Conservation (phyloP, 2,329 filamentous ascomycete species). For the Fusarium pseudonygamai region DNA sequence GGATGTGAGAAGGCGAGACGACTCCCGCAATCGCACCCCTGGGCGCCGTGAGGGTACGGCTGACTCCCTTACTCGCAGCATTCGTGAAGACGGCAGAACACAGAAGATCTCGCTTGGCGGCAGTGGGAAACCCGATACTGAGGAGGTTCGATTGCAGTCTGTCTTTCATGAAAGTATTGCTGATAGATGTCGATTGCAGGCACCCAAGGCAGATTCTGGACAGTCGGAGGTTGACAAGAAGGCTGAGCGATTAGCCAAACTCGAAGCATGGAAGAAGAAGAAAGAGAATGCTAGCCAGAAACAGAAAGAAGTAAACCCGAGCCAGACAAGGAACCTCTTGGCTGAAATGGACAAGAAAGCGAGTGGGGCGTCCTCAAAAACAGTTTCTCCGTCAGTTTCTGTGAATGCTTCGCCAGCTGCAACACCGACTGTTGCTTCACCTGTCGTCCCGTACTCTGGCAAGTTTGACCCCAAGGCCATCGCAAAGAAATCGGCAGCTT, state of each 20-base stretch:
- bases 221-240: slow-evolving; percentile 78
- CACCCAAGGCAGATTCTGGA: slow-evolving; percentile 55
- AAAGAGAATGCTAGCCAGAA: slow-evolving; percentile 80
- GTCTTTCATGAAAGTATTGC: slow-evolving; percentile 32
- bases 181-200: slow-evolving; percentile 58
- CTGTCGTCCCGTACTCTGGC: slow-evolving; percentile 71
- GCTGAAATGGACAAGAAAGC: slow-evolving; percentile 79
- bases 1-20: slow-evolving; percentile 78
- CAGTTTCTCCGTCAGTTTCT: slow-evolving; percentile 61
- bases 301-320: slow-evolving; percentile 72
- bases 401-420: slow-evolving; percentile 61
- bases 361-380: slow-evolving; percentile 55
- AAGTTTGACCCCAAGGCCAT: slow-evolving; percentile 91
- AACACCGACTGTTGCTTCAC: slow-evolving; percentile 57
- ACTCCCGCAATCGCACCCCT: slow-evolving; percentile 72
- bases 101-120: slow-evolving; percentile 62
- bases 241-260: slow-evolving; percentile 80
- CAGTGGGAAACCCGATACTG: slow-evolving; percentile 58
- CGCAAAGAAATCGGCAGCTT: slow-evolving; percentile 77
- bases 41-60: slow-evolving; percentile 74
- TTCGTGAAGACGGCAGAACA: slow-evolving; percentile 69
- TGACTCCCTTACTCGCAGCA: slow-evolving; percentile 74
- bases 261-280: slow-evolving; percentile 94
- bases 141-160: slow-evolving; percentile 63
- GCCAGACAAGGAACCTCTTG: slow-evolving; percentile 72